Conservation (phyloP, 352 stramenopile genomes). For the Phytophthora parvispora region DNA sequence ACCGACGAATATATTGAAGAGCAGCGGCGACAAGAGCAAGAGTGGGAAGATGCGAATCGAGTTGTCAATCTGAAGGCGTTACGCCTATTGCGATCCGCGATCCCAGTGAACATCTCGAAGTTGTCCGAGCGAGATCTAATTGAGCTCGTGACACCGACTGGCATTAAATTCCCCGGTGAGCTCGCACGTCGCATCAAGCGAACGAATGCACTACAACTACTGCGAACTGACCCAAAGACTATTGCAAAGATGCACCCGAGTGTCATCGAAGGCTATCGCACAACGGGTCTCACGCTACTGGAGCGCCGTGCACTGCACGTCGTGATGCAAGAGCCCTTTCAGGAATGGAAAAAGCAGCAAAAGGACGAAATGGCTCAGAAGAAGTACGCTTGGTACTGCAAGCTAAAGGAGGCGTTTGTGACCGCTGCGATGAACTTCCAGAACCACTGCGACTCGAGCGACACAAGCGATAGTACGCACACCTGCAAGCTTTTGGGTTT, state of each 20-base stretch:
- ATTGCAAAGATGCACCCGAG: conserved; percentile 89
- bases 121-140: conserved; percentile 82
- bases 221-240: conserved; percentile 77
- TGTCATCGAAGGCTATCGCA: conserved; percentile 73
- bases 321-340: conserved; percentile 60
- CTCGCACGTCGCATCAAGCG: conserved; percentile 91
- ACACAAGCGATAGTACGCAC: conserved; percentile 14
- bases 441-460: conserved; percentile 33
- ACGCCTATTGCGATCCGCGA: conserved; percentile 67
- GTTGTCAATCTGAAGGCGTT: conserved; percentile 64
- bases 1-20: conserved; percentile 93
- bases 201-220: conserved; percentile 88
- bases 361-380: conserved; percentile 85
- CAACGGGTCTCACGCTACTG: conserved; percentile 76
- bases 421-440: conserved; percentile 37
- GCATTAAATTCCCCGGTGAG: conserved; percentile 64
- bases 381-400: conserved; percentile 88
- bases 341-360: conserved; percentile 83
- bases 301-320: conserved; percentile 90
- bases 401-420: conserved; percentile 76
- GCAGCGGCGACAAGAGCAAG: conserved; percentile 63
- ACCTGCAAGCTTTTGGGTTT: conserved; percentile 51
- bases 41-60: conserved; percentile 79
- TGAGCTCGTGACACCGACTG: conserved; percentile 63
- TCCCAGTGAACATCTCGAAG: conserved; percentile 86